These are phyloP conservation scores for Kwoniella shandongensis DNA, from an alignment of 768 basidiomycete genomes.

Conservation along the genomic window DNA sequence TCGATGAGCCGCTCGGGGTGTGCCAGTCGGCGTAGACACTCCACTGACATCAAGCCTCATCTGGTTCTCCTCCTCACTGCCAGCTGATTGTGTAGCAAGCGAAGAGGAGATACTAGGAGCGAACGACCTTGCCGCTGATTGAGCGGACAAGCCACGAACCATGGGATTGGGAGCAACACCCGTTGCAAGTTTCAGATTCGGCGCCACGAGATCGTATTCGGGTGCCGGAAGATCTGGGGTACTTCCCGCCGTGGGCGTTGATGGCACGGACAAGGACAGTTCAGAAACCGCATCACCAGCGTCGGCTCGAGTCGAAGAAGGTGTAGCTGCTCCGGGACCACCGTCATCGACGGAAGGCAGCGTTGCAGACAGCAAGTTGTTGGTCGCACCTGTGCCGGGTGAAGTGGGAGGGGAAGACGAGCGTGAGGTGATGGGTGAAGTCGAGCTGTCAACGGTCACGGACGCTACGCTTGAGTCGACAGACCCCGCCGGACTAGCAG, in stretches of 20 bases:
- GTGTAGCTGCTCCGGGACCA: conserved; percentile 38
- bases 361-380: conserved; percentile 31
- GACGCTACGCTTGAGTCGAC: conserved; percentile 29
- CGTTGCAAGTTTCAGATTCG: conserved; percentile 31
- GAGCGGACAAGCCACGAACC: conserved; percentile 17
- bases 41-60: conserved; percentile 45
- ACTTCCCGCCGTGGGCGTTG: conserved; percentile 31
- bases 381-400: conserved; percentile 21
- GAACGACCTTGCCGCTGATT: conserved; percentile 7
- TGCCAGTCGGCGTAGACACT: conserved; percentile 42
- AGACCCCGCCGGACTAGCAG: conserved; percentile 38
- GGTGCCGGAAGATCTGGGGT: conserved; percentile 24
- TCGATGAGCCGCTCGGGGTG: conserved; percentile 34
- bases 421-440: conserved; percentile 32
- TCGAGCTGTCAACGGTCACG: conserved; percentile 14
- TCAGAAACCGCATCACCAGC: conserved; percentile 33
- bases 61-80: conserved; percentile 25
- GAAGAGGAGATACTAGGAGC: conserved; percentile 25
- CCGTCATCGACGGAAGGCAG: conserved; percentile 28
- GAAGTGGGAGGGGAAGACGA: conserved; percentile 40
- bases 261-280: conserved; percentile 33
- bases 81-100: conserved; percentile 17
- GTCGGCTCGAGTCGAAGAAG: conserved; percentile 45
- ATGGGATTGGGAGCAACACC: conserved; percentile 11
- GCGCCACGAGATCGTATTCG: conserved; percentile 32